phyloP scores from a whole-genome alignment of 495 filamentous ascomycete genomes.

The Aspergillus steynii region DNA sequence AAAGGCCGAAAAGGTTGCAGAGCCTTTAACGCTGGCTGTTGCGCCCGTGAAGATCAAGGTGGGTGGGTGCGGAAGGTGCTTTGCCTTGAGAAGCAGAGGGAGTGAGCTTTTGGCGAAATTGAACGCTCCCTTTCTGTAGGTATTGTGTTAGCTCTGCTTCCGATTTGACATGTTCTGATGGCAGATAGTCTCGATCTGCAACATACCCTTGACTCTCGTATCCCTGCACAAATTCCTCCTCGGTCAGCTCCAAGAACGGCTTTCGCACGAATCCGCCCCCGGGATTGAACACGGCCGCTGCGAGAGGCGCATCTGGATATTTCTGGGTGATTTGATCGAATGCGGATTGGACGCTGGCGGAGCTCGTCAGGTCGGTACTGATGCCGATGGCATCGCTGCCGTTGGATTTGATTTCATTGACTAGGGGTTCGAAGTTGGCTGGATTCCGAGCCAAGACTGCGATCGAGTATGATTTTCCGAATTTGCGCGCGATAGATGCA shows the following conservation, averaged over 20 bases:
- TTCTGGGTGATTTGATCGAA: conserved; percentile 66
- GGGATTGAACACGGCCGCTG: conserved; percentile 85
- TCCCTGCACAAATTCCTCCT: conserved; percentile 61
- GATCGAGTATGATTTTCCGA: conserved; percentile 73
- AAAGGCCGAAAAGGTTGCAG: conserved; percentile 68
- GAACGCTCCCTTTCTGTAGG: conserved; percentile 67
- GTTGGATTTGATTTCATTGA: conserved; percentile 67
- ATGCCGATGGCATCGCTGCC: conserved; percentile 78
- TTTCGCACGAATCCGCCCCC: conserved; percentile 67
- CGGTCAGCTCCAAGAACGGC: conserved; percentile 74
- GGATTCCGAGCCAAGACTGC: conserved; percentile 72
- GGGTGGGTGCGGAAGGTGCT: conserved; percentile 61
- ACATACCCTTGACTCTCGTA: conserved; percentile 64
- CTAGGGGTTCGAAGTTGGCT: conserved; percentile 64
- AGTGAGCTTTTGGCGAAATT: conserved; percentile 73
- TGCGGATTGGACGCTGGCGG: conserved; percentile 61
- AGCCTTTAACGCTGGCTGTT: conserved; percentile 77
- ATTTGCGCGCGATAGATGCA: conserved; percentile 63
- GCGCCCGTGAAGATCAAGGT: conserved; percentile 85
- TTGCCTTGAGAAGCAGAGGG: conserved; percentile 66
- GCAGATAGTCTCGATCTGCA: neutral
- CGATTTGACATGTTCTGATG: neutral
- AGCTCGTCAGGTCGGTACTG: conserved; percentile 68
- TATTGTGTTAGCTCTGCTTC: neutral
- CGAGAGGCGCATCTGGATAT: conserved; percentile 48